Conservation (phyloP, 192 early-diverging fungal genomes). For the Polychytrium aggregatum region DNA sequence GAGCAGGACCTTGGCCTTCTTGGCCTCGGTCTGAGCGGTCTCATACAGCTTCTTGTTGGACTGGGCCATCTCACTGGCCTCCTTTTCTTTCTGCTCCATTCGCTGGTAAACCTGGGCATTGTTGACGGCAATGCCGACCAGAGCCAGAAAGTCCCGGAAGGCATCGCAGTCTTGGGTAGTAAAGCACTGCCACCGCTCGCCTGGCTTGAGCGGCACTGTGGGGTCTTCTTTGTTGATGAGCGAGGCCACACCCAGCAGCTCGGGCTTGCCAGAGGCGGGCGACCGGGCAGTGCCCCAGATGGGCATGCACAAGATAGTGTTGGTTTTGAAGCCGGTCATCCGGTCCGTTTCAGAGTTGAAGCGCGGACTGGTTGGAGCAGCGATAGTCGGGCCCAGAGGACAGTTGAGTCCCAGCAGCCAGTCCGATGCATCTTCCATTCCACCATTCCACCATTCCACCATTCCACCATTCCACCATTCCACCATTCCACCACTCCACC, state of each 20-base stretch:
- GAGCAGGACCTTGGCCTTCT: conserved; percentile 10
- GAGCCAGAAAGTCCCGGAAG: conserved; percentile 10
- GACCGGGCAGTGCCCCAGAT: conserved; percentile 11
- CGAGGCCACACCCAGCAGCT: conserved; percentile 8
- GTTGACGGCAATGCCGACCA: conserved; percentile 17
- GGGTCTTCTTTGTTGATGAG: conserved; percentile 8
- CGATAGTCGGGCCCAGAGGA: no score
- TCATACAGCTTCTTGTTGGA: not conserved
- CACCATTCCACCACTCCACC: no score
- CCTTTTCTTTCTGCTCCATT: conserved; percentile 6
- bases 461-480: no score
- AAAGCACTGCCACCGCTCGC: no score
- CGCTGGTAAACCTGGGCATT: conserved; percentile 12
- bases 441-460: no score
- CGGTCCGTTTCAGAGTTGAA: conserved; percentile 18
- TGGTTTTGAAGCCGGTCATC: conserved; percentile 18
- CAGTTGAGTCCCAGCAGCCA: no score
- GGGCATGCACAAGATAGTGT: conserved; percentile 19
- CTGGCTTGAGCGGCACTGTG: not conserved
- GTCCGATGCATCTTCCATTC: no score
- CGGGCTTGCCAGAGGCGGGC: not conserved
- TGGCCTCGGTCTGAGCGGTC: not conserved
- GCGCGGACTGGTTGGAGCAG: no score
- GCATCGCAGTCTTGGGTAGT: conserved; percentile 3
- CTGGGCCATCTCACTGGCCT: not conserved